Percentiles rank a stretch among this genome's conserved stretches.
Conservation (phyloP, 177 flowering plant species). For the Vitis hybrid region DNA sequence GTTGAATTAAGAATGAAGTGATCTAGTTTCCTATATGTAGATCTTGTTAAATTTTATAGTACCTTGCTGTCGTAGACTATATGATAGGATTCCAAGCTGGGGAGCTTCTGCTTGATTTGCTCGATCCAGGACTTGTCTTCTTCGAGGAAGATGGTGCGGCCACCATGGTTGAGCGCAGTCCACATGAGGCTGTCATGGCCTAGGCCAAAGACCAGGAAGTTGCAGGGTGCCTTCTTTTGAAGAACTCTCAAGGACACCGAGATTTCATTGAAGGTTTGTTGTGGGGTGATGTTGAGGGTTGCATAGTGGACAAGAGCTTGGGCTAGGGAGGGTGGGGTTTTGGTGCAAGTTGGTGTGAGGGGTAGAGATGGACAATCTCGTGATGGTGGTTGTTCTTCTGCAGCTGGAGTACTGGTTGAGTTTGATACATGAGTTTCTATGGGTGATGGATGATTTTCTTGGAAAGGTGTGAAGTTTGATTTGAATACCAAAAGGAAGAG, state of each 20-base stretch:
- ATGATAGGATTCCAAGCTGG: slow-evolving; percentile 49
- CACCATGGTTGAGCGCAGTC: slow-evolving; percentile 57
- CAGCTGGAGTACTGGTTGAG: not conserved
- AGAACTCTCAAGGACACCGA: slow-evolving; percentile 50
- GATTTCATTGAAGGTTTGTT: slow-evolving; percentile 64
- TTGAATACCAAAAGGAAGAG: slow-evolving; percentile 21
- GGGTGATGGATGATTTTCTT: slow-evolving; percentile 10
- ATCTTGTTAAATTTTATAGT: not conserved
- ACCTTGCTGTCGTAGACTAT: slow-evolving; percentile 49
- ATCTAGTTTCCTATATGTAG: too few relatives aligned
- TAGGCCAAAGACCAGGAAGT: slow-evolving; percentile 69
- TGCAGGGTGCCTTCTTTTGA: slow-evolving; percentile 53
- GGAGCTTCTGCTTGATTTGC: slow-evolving; percentile 32
- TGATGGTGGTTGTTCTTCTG: slow-evolving; percentile 1
- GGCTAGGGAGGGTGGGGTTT: slow-evolving; percentile 56
- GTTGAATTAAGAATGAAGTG: too few relatives aligned
- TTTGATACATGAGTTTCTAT: slow-evolving; percentile 6
- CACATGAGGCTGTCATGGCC: slow-evolving; percentile 77
- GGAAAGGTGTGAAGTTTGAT: slow-evolving; percentile 22
- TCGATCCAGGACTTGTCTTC: slow-evolving; percentile 67
- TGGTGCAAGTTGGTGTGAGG: slow-evolving; percentile 47
- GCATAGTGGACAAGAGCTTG: slow-evolving; percentile 76
- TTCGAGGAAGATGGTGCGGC: slow-evolving; percentile 65
- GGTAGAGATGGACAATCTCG: slow-evolving; percentile 18
- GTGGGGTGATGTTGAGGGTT: slow-evolving; percentile 75